Conservation (phyloP, 2,329 filamentous ascomycete genomes). For the Cordyceps cateniannulata region DNA sequence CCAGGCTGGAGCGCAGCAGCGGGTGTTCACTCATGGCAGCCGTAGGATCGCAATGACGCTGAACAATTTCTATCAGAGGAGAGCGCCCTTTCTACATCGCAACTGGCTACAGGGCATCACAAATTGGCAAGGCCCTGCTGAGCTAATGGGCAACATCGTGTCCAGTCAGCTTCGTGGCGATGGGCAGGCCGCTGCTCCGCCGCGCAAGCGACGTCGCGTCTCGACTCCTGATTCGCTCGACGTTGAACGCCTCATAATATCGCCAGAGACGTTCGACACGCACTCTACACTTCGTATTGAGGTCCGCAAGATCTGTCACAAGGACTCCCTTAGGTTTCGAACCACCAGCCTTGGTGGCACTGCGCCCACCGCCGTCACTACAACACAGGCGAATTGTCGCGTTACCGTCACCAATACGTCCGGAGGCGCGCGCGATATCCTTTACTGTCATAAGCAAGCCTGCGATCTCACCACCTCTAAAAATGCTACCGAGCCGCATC, state of each 20-base stretch:
- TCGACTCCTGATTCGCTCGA: constrained; percentile 30
- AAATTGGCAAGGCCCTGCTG: constrained; percentile 30
- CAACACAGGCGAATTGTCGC: constrained; percentile 30
- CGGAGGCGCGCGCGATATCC: constrained; percentile 32
- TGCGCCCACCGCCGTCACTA: constrained; percentile 25
- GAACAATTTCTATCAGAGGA: constrained; percentile 39
- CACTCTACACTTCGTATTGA: constrained; percentile 44
- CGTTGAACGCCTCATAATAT: constrained; percentile 28
- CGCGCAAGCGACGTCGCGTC: constrained; percentile 46
- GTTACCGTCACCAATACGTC: constrained; percentile 31
- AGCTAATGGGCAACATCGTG: constrained; percentile 37
- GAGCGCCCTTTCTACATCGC: constrained; percentile 48
- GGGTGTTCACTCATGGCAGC: constrained; percentile 1
- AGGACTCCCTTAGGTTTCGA: constrained; percentile 34
- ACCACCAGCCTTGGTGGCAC: constrained; percentile 20
- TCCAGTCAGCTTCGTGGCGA: constrained; percentile 31
- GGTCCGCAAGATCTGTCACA: constrained; percentile 46
- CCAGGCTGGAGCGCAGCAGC: not conserved
- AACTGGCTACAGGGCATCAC: constrained; percentile 45
- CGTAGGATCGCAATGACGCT: constrained; percentile 37
- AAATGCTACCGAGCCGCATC: constrained; percentile 38
- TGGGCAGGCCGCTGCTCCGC: constrained; percentile 29
- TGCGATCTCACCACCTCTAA: constrained; percentile 46
- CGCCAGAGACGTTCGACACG: constrained; percentile 24
- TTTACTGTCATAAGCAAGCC: constrained; percentile 49